A percentile compares a stretch with the other conserved stretches of the same genome.
These are phyloP conservation scores for Prunus davidiana DNA, from an alignment of 306 rosid genomes.

Conservation along the genomic window DNA sequence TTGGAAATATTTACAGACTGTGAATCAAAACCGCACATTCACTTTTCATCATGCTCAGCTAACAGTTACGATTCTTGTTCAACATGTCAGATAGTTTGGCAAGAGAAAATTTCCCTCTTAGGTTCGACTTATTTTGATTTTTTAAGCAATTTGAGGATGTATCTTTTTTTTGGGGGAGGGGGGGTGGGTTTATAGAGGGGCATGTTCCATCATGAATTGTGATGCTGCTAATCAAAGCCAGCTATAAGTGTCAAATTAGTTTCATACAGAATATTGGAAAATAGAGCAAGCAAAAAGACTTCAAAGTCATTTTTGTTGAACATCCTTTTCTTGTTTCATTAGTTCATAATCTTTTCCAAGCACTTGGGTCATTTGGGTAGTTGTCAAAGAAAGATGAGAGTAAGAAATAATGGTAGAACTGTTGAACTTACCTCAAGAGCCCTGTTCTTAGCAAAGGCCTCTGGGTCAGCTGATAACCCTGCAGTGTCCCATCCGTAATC, in stretches of 20 bases:
- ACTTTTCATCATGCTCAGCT: neutral
- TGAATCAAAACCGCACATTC: neutral
- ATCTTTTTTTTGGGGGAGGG: too few species aligned
- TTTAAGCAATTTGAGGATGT: neutral
- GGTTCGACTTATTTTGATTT: neutral
- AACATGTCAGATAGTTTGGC: neutral
- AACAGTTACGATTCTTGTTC: neutral
- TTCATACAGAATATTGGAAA: too few species aligned
- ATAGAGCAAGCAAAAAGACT: too few species aligned
- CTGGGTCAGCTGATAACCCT: slow-evolving; percentile 85
- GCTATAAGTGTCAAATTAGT: too few species aligned
- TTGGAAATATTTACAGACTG: neutral
- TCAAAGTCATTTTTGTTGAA: neutral
- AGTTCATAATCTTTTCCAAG: neutral
- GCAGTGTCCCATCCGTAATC: slow-evolving; percentile 96
- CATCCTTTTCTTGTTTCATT: neutral
- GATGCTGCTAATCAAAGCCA: too few species aligned
- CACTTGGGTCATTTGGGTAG: neutral
- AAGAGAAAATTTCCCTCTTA: neutral
- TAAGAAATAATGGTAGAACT: neutral
- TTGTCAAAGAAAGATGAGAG: neutral
- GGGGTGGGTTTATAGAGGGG: too few species aligned
- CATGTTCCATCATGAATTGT: too few species aligned
- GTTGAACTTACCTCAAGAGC: slow-evolving; percentile 80
- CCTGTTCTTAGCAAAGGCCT: slow-evolving; percentile 88